phyloP scores from a whole-genome alignment of 495 filamentous ascomycete genomes.

The Melanomma pulvis-pyrius region DNA sequence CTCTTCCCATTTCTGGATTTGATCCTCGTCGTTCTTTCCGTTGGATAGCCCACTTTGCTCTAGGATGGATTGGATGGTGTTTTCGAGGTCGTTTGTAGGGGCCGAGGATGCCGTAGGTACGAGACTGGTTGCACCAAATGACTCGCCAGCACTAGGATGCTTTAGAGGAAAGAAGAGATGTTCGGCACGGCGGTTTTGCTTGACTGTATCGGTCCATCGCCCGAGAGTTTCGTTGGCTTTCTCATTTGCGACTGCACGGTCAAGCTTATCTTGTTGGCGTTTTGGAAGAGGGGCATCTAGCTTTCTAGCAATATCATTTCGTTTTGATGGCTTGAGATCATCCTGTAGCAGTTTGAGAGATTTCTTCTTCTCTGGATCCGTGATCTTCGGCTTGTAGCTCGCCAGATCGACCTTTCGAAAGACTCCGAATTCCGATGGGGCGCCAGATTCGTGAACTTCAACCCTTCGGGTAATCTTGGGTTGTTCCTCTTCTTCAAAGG shows the following conservation, averaged over 20 bases:
- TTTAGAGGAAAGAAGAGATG: conserved; percentile 88
- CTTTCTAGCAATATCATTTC: conserved; percentile 64
- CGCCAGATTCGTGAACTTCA: conserved; percentile 55
- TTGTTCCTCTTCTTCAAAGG: conserved; percentile 43
- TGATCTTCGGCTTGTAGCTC: conserved; percentile 73
- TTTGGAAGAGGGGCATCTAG: conserved; percentile 84
- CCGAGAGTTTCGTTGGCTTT: conserved; percentile 89
- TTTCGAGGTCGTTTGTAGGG: conserved; percentile 79
- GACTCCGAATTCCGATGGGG: conserved; percentile 62
- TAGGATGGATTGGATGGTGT: conserved; percentile 80
- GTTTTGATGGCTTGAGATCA: conserved; percentile 57
- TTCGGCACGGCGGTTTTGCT: conserved; percentile 87
- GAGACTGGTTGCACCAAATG: conserved; percentile 56
- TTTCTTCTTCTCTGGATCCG: conserved; percentile 75
- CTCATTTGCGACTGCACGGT: conserved; percentile 82
- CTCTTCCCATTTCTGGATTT: conserved; percentile 71
- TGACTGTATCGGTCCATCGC: conserved; percentile 92
- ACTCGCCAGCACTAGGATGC: conserved; percentile 61
- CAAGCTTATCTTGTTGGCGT: conserved; percentile 83
- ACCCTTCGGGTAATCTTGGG: conserved; percentile 37
- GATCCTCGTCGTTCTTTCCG: conserved; percentile 64
- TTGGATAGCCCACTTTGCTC: conserved; percentile 79
- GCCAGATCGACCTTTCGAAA: conserved; percentile 76
- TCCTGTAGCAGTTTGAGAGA: conserved; percentile 68
- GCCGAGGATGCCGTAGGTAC: conserved; percentile 57